Percentiles rank a stretch among this genome's conserved stretches.
Conservation (phyloP, 768 basidiomycete genomes). For the Trametes gibbosa region DNA sequence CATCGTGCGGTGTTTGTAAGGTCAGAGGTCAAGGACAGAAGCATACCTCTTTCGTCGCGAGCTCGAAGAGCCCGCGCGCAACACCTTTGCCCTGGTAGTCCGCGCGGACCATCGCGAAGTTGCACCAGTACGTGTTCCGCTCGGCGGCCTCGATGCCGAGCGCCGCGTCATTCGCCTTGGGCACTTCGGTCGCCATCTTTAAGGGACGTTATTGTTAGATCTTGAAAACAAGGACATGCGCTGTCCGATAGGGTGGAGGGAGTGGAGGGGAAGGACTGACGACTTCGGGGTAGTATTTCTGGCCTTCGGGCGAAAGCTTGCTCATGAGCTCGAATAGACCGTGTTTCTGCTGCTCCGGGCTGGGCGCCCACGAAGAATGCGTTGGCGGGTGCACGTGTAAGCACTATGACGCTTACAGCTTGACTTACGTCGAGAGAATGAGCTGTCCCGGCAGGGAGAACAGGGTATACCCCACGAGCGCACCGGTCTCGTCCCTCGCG, state of each 20-base stretch:
- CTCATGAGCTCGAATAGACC: constrained; percentile 18
- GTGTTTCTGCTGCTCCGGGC: constrained; percentile 17
- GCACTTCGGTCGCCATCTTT: constrained; percentile 6
- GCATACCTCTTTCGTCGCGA: constrained; percentile 15
- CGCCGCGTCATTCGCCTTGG: constrained; percentile 4
- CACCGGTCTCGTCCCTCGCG: constrained; percentile 17
- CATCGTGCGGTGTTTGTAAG: not conserved
- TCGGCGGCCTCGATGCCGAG: constrained; percentile 7
- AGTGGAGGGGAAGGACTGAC: constrained; percentile 1
- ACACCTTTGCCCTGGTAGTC: constrained; percentile 19
- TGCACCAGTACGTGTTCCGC: constrained; percentile 18
- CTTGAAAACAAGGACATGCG: not conserved
- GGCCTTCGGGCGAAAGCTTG: constrained; percentile 17
- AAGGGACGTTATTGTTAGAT: not conserved
- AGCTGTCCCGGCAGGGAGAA: constrained; percentile 14
- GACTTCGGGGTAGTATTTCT: constrained; percentile 14
- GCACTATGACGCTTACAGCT: not conserved
- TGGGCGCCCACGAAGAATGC: not conserved
- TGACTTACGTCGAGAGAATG: constrained; percentile 14
- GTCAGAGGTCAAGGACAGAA: not conserved
- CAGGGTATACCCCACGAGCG: constrained; percentile 15
- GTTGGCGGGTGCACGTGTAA: not conserved
- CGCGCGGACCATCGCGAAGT: constrained; percentile 15
- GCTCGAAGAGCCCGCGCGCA: constrained; percentile 8
- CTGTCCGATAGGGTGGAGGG: too few species aligned